Evolutionary conservation across 371 early-diverging fungal species (phyloP).

Genomic region (Haplosporangium sp.): DNA sequence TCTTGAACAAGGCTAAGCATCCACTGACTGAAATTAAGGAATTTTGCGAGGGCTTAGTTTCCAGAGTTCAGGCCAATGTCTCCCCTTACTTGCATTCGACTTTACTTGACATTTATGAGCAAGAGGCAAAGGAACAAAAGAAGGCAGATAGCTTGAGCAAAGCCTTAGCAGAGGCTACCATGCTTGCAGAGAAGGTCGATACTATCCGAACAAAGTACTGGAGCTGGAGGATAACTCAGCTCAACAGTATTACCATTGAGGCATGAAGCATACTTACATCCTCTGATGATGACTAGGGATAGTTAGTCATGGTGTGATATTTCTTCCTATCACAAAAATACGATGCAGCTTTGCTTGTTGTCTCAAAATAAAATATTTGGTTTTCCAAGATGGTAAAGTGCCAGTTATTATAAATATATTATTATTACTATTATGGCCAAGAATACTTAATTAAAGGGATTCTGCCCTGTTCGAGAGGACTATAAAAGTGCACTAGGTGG

Average conservation of each 20-base stretch:
- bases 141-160: slow-evolving; percentile 58
- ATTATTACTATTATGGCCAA: not conserved
- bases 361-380: too few species aligned
- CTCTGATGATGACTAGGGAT: too few species aligned
- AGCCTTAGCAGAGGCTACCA: slow-evolving; percentile 36
- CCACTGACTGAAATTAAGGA: slow-evolving; percentile 59
- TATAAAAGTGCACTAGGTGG: too few species aligned
- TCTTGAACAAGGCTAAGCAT: slow-evolving; percentile 59
- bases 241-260: slow-evolving; percentile 34
- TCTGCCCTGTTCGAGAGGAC: not conserved
- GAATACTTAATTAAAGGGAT: not conserved
- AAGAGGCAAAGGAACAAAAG: slow-evolving; percentile 60
- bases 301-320: too few species aligned
- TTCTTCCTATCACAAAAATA: too few species aligned
- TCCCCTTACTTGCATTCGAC: slow-evolving; percentile 74
- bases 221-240: slow-evolving; percentile 70
- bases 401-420: too few species aligned
- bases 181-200: slow-evolving; percentile 73
- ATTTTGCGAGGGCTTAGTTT: slow-evolving; percentile 60
- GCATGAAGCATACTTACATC: not conserved
- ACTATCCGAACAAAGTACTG: slow-evolving; percentile 80
- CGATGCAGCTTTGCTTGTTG: too few species aligned
- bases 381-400: too few species aligned
- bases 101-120: slow-evolving; percentile 77
- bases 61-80: slow-evolving; percentile 48